Percentiles rank a stretch among this genome's conserved stretches.
These are phyloP conservation scores for Citrus hindsii DNA, from an alignment of 345 rosid species.

Conservation along the genomic window DNA sequence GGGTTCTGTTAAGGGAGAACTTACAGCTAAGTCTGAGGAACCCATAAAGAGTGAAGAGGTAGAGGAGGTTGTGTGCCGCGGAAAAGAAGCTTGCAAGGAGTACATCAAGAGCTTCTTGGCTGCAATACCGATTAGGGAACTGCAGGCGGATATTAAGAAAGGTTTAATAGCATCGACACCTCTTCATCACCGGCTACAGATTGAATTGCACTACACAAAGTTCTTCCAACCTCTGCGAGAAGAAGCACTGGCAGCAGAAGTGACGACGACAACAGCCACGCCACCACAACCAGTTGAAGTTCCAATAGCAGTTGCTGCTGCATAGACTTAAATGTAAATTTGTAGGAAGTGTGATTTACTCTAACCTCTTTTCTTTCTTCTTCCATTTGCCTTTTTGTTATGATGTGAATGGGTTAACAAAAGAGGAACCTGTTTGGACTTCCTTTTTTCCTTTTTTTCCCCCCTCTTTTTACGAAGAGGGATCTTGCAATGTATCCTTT, in stretches of 20 bases:
- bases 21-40: slow-evolving; percentile 23
- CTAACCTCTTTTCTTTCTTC: slow-evolving; percentile 24
- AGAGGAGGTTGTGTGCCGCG: slow-evolving; percentile 57
- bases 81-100: slow-evolving; percentile 92
- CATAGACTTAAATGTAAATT: slow-evolving; percentile 32
- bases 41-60: slow-evolving; percentile 25
- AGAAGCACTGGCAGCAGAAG: slow-evolving; percentile 21
- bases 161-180: slow-evolving; percentile 70
- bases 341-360: slow-evolving; percentile 34
- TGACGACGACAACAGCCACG: background rate
- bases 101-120: slow-evolving; percentile 95
- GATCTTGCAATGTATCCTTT: slow-evolving; percentile 6
- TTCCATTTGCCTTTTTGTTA: background rate
- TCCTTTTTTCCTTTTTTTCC: background rate
- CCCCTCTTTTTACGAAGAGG: background rate
- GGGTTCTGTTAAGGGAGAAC: slow-evolving; percentile 17
- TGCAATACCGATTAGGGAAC: slow-evolving; percentile 85
- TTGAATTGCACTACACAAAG: slow-evolving; percentile 81
- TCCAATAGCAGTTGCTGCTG: slow-evolving; percentile 20
- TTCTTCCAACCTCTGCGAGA: slow-evolving; percentile 21
- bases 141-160: slow-evolving; percentile 82
- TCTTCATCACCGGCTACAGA: slow-evolving; percentile 82
- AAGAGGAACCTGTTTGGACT: slow-evolving; percentile 21
- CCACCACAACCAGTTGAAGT: slow-evolving; percentile 16
- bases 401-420: slow-evolving; percentile 31